Evolutionary conservation across 805 yeast genomes (phyloP).

Genomic region (Ogataea pilisensis): DNA sequence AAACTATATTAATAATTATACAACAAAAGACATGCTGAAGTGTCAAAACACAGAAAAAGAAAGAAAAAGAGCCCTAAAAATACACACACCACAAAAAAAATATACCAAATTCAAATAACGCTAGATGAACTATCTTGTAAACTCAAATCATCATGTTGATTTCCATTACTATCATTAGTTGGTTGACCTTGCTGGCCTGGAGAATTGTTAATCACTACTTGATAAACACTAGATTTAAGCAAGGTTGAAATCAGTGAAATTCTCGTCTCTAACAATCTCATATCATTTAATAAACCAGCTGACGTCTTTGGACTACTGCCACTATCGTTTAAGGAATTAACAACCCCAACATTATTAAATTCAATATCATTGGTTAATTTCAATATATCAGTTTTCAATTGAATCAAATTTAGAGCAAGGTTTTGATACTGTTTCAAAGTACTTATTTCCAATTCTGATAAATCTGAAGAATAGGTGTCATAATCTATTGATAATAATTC

Average conservation of each 20-base stretch:
- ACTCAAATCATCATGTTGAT: neutral
- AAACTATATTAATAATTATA: no score
- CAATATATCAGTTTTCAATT: constrained; percentile 21
- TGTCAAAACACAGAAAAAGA: no score
- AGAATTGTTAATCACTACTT: constrained; percentile 19
- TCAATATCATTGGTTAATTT: constrained; percentile 19
- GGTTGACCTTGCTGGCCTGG: constrained; percentile 4
- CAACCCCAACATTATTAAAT: constrained; percentile 15
- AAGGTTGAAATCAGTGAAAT: constrained; percentile 29
- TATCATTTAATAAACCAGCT: constrained; percentile 13
- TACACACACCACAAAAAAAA: no score
- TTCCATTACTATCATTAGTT: no score
- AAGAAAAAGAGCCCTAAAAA: no score
- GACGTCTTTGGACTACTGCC: neutral
- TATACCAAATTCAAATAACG: no score
- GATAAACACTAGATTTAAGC: constrained; percentile 30
- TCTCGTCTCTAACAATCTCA: constrained; percentile 22
- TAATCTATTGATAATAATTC: constrained; percentile 21
- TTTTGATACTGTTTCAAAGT: constrained; percentile 37
- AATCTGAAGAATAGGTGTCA: constrained; percentile 26
- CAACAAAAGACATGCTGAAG: no score
- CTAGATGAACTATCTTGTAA: neutral
- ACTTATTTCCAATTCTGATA: constrained; percentile 31
- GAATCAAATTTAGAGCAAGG: constrained; percentile 31
- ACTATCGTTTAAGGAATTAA: constrained; percentile 7